A percentile compares a stretch with the other conserved stretches of the same genome.
phyloP scores from a whole-genome alignment of 805 yeast genomes.

The Yarrowia bubula region DNA sequence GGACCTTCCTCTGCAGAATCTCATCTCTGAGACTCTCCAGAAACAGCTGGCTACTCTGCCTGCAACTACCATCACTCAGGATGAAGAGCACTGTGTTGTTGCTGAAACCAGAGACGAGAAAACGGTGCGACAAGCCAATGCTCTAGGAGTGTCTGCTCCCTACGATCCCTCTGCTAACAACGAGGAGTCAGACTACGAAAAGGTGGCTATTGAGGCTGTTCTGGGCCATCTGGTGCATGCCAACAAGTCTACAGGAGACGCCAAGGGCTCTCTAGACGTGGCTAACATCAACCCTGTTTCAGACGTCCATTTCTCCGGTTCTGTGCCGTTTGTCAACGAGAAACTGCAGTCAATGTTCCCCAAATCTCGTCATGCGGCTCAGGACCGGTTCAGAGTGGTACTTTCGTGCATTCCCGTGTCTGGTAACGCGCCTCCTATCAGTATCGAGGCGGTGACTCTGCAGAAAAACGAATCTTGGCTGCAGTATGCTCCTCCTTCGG shows the following conservation, averaged over 20 bases:
- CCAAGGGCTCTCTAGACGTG: not conserved
- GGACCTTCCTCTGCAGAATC: not conserved
- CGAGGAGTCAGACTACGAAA: not conserved
- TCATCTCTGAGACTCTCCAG: not conserved
- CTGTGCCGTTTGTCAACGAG: not conserved
- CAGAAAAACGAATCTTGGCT: not conserved
- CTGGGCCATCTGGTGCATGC: constrained; percentile 10
- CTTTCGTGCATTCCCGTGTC: not conserved
- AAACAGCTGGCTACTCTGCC: not conserved
- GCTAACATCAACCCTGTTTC: not conserved
- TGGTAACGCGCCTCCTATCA: not conserved
- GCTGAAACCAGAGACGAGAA: not conserved
- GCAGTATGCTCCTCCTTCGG: constrained; percentile 1
- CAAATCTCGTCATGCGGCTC: not conserved
- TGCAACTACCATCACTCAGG: not conserved
- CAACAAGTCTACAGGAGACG: not conserved
- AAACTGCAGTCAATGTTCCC: not conserved
- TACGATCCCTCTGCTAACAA: not conserved
- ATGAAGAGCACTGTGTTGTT: not conserved
- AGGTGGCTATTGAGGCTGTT: not conserved
- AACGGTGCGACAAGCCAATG: not conserved
- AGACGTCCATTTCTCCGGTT: constrained; percentile 5
- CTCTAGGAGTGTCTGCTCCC: not conserved
- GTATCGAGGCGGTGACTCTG: not conserved
- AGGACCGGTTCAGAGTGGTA: constrained; percentile 3